Evolutionary conservation across 352 stramenopile species (phyloP).

Genomic region (Phytophthora syringae): DNA sequence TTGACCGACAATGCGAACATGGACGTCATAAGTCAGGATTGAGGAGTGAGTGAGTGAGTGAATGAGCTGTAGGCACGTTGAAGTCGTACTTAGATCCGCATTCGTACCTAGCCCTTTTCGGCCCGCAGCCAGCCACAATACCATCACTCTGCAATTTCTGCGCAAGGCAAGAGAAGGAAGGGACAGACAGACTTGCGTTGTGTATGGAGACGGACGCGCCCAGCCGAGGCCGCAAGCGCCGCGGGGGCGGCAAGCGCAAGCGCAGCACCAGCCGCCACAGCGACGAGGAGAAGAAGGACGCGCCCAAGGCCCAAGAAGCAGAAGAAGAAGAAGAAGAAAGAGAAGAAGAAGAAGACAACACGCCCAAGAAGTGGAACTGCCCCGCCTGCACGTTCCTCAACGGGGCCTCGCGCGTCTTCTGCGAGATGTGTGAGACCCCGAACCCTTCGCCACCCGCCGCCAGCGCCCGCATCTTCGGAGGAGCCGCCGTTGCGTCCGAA

Average conservation of each 20-base stretch:
- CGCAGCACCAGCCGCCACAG: constrained; percentile 25
- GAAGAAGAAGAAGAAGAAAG: constrained; percentile 10
- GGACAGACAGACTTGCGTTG: background rate
- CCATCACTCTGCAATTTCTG: constrained; percentile 1
- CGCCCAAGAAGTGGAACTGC: constrained; percentile 59
- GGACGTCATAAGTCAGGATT: no score
- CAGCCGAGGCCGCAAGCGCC: constrained; percentile 27
- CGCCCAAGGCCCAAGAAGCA: background rate
- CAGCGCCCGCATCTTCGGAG: constrained; percentile 10
- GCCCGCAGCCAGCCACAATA: constrained; percentile 17
- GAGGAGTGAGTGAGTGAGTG: no score
- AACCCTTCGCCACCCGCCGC: constrained; percentile 48
- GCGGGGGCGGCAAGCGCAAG: constrained; percentile 46
- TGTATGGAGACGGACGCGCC: constrained; percentile 27
- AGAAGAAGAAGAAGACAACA: constrained; percentile 12
- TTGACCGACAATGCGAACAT: no score
- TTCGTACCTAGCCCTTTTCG: background rate
- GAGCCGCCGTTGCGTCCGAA: constrained; percentile 15
- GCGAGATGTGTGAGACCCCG: constrained; percentile 77
- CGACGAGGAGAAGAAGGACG: constrained; percentile 24
- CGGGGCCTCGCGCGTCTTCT: constrained; percentile 60
- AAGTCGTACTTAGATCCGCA: constrained; percentile 20
- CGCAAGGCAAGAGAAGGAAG: constrained; percentile 16
- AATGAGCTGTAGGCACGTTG: no score
- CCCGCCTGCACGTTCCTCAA: constrained; percentile 78